Base-by-base conservation (phyloP, 2,329 filamentous ascomycete genomes). In the Diaporthe australafricana region DNA sequence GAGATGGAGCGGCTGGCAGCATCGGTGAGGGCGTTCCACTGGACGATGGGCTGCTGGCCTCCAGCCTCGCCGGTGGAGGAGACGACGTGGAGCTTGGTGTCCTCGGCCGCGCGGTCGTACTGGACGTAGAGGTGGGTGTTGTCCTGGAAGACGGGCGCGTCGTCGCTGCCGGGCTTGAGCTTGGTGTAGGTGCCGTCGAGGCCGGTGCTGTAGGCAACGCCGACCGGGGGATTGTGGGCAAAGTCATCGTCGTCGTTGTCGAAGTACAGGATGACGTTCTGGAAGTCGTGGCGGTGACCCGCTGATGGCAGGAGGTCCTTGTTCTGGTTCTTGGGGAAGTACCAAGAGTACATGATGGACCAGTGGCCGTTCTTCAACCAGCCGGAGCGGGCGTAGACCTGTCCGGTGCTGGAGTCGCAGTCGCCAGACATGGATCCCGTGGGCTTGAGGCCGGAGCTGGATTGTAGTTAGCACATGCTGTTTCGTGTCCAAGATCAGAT, bases 291-390 rank as follows among this genome's bases (percentile, higher is more conserved):
- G 6, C 83, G 80, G 70, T 83, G 82, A 27, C 79, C 78, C 20
- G 65, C 9, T 0, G 48, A 25, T 17, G 48, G 38, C 20, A 57
- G 50, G 17, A 70, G 56, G 0, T 71, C 56, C 32, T 76, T 77
- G n/a, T 83, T 82, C 74, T 81, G 77, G 72, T 86, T 84, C 78
- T 86, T 86, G 70, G 84, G 84, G 75, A 84, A 80, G 77, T 85
- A 86, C 84, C 83, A 70, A 6, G 80, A 77, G 75, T 84, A 84
- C 81, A 85, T 83, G 74, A 84, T 80, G 66, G 77, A 80, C 66
- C 79, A 80, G 57, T 76, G 73, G 60, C 73, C 77, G 30, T 78
- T 78, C 70, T 80, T 75, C 42, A 63, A 17, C 48, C 72, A 70
- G 4, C 73, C 74, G 27, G 76, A 77, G 12, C 83, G 78, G n/a